Base-by-base conservation (phyloP, 2,329 filamentous ascomycete genomes). In the Hypocrella siamensis region DNA sequence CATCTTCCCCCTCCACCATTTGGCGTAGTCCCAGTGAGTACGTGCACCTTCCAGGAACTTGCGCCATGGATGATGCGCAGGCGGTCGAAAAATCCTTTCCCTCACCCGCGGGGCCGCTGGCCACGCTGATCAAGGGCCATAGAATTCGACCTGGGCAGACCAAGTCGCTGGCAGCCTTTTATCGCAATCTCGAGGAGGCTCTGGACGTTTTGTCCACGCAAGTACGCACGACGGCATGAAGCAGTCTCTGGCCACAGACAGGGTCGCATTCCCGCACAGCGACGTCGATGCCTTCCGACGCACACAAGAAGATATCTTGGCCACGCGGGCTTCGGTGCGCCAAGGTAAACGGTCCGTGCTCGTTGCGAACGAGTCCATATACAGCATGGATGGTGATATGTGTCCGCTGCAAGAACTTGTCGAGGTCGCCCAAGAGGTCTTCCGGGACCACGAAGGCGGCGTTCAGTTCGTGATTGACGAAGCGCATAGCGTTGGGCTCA, bases 391-490 rank as follows among this genome's bases (percentile, higher is more conserved):
- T 31, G 60, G 60, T 1, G 61, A 65, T 35, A 29, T 61, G 0
- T 52, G 48, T 19, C 60, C 59, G 0, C 33, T 64, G 7, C 25
- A 34, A 14, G 53, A 57, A 19, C 40, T 64, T 5, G 39, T 63
- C 2, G 39, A 54, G 0, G 35, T 46, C 8, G 50, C 49, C 2
- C 45, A 56, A 8, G 47, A 55, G 9, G n/a, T 56, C 1, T 49
- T 52, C 6, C n/a, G n/a, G n/a, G n/a, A n/a, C n/a, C 46, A 46
- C 1, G 21, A 33, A 0, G 56, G 50, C 0, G 60, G 57, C 38
- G 60, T 53, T 3, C 58, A 68, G 38, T 57, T 73, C 19, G 47
- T 71, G 10, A 55, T 73, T 0, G 69, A 74, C 37, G 68, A 74
- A 37, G 67, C 69, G 4, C 33, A 35, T n/a, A 8, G 15, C 10